phyloP scores from a whole-genome alignment of 1,284 basidiomycete genomes.

The Ganoderma lingzhi region DNA sequence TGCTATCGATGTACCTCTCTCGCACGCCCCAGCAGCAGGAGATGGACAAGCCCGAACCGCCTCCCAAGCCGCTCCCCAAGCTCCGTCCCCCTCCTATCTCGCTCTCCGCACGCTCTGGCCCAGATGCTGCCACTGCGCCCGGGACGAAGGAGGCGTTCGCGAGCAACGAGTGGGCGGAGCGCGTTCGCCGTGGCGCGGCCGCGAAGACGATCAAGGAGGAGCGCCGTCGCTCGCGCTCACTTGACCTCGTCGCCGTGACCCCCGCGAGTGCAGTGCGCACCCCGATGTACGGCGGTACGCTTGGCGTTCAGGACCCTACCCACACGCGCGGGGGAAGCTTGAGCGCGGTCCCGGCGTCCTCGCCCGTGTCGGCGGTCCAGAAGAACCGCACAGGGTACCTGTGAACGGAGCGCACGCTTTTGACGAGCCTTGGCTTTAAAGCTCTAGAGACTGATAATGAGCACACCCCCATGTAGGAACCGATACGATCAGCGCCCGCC shows the following conservation, averaged over 20 bases:
- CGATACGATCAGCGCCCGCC: background rate
- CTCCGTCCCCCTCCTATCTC: slow-evolving; percentile 26
- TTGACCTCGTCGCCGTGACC: slow-evolving; percentile 28
- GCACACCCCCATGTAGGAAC: background rate
- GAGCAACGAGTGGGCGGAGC: slow-evolving; percentile 35
- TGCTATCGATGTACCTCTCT: slow-evolving; percentile 43
- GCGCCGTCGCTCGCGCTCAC: slow-evolving; percentile 35
- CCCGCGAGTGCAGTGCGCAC: slow-evolving; percentile 21
- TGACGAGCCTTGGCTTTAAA: background rate
- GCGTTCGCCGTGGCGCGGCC: slow-evolving; percentile 31
- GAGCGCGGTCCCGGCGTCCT: slow-evolving; percentile 24
- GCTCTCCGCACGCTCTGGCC: slow-evolving; percentile 27
- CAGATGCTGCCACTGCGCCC: slow-evolving; percentile 26
- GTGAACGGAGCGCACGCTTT: slow-evolving; percentile 5
- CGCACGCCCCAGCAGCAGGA: slow-evolving; percentile 27
- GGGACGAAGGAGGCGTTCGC: slow-evolving; percentile 25
- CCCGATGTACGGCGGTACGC: slow-evolving; percentile 25
- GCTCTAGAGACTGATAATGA: slow-evolving; percentile 9
- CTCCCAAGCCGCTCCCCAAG: slow-evolving; percentile 28
- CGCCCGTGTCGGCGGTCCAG: slow-evolving; percentile 20
- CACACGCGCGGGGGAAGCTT: slow-evolving; percentile 23
- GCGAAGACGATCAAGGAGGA: slow-evolving; percentile 30
- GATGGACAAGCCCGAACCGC: slow-evolving; percentile 26
- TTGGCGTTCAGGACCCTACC: slow-evolving; percentile 16
- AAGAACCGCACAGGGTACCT: slow-evolving; percentile 25